Evolutionary conservation across 140 eudicot genomes (phyloP).

Genomic region (Flaveria floridana): DNA sequence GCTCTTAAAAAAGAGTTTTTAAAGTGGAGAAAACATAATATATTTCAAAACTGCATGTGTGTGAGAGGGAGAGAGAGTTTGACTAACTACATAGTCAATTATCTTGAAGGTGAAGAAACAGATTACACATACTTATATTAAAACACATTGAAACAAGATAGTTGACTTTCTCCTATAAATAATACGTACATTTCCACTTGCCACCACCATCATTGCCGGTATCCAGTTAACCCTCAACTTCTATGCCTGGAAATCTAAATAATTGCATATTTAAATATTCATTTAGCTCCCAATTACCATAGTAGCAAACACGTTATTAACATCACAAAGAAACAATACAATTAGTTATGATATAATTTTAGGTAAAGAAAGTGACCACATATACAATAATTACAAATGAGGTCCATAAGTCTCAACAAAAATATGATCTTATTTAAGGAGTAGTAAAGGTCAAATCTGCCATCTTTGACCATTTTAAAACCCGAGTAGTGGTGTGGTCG

Average conservation of each 20-base stretch:
- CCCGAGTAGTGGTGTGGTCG: background rate
- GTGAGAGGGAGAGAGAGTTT: background rate
- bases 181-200: background rate
- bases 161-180: conserved; percentile 18
- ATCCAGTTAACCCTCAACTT: background rate
- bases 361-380: background rate
- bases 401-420: background rate
- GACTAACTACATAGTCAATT: conserved; percentile 8
- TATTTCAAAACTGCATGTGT: background rate
- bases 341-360: background rate
- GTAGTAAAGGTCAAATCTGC: background rate
- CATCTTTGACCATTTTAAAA: background rate
- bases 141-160: background rate
- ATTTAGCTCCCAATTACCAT: background rate
- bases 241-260: too few species aligned
- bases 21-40: background rate
- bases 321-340: background rate
- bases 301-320: background rate
- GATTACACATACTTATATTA: background rate
- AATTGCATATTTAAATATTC: background rate
- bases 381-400: background rate
- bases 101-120: conserved; percentile 10
- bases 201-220: conserved; percentile 12
- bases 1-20: background rate
- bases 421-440: background rate